Conservation (phyloP, 495 filamentous ascomycete genomes). For the Choiromyces venosus region DNA sequence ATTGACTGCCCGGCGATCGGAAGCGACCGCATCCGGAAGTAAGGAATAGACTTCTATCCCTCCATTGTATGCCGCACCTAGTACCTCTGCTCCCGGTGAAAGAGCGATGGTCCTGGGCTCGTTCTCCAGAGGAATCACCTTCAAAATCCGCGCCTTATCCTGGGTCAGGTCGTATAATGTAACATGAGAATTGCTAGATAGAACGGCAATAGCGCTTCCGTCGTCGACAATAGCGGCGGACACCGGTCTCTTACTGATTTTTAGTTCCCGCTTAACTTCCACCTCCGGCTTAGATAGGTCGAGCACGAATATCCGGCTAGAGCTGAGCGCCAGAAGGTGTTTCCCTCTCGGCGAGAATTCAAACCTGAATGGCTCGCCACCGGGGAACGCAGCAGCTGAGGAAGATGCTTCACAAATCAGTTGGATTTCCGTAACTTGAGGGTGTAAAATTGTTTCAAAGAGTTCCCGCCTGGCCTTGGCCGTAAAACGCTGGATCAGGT, state of each 20-base stretch:
- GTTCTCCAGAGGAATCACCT: constrained; percentile 68
- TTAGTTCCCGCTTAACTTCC: constrained; percentile 66
- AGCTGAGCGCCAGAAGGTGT: constrained; percentile 71
- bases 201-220: constrained; percentile 68
- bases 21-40: constrained; percentile 55
- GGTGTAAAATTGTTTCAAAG: constrained; percentile 71
- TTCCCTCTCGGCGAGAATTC: constrained; percentile 68
- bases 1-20: constrained; percentile 71
- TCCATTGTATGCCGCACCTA: constrained; percentile 80
- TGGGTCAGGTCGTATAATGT: constrained; percentile 69
- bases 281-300: constrained; percentile 56
- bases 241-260: constrained; percentile 69
- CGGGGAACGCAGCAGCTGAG: constrained; percentile 71
- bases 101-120: constrained; percentile 69
- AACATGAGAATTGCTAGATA: constrained; percentile 72
- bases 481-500: constrained; percentile 62
- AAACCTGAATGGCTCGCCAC: constrained; percentile 81
- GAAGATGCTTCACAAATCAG: constrained; percentile 78
- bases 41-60: constrained; percentile 81
- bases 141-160: constrained; percentile 58
- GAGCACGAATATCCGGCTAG: constrained; percentile 78
- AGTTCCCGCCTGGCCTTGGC: constrained; percentile 69
- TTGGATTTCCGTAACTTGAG: constrained; percentile 63
- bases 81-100: constrained; percentile 71
- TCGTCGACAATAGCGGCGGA: constrained; percentile 75